Evolutionary conservation across 2,329 filamentous ascomycete genomes (phyloP), one percentile per base, ranked within the genome.

Genomic region (Sarocladium kiliense): DNA sequence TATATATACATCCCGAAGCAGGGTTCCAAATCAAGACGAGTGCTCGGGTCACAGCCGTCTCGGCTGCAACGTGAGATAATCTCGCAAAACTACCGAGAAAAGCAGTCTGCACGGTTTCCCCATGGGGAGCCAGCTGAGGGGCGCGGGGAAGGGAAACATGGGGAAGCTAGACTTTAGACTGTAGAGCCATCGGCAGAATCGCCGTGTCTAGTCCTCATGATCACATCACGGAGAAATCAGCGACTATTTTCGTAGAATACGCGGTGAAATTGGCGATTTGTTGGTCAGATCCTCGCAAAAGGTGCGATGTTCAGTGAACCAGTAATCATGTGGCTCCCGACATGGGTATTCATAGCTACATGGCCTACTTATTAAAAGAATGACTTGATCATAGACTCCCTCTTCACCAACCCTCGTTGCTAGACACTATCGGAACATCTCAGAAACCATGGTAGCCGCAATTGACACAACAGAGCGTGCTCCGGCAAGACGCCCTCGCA

Each of bases 401-500:
- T n/a, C n/a, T n/a, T n/a, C n/a, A n/a, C n/a, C n/a, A n/a, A n/a
- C n/a, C n/a, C n/a, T n/a, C n/a, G n/a, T n/a, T n/a, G n/a, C n/a
- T n/a, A n/a, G n/a, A 39, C n/a, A 39, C n/a, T 5, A 39, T 9
- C 36, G 7, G n/a, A 5, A 39, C 36, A 39, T 16, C 5, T 16
- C 36, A 39, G 37, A 21, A 3, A 44, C 21, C 14, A 56, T 56
- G 55, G 50, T 23, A 11, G 50, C 55, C 4, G 50, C 55, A 10
- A 54, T 54, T 6, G 50, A 56, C 16, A 9, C 56, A 23, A 34
- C 34, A 18, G 2, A 55, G 25, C 18, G 19, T 12, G 44, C 42
- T 19, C 42, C 51, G 34, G 32, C 54, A 11, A 59, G 58, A 19
- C 59, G 63, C 23, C 63, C 62, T 16, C 63, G 64, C 21, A 64